A percentile compares a stretch with the other conserved stretches of the same genome.
Conservation (phyloP, 345 rosid genomes). For the Aurinia saxatilis region DNA sequence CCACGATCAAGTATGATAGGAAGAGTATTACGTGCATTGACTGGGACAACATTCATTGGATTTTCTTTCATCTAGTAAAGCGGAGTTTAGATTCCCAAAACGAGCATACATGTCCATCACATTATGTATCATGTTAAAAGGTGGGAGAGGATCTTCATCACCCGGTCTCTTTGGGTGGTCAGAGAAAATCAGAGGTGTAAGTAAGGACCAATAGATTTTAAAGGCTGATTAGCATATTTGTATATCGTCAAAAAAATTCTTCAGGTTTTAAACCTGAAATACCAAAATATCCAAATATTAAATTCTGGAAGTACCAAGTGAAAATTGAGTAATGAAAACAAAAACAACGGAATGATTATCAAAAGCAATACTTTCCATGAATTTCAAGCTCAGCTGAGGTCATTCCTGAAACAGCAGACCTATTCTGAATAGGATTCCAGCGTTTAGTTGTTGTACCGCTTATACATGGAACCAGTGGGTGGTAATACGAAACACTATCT, state of each 20-base stretch:
- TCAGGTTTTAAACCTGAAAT: constrained; percentile 63
- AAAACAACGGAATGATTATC: background rate
- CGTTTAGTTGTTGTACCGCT: constrained; percentile 71
- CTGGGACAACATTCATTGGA: constrained; percentile 93
- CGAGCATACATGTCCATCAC: constrained; percentile 99
- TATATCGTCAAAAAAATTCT: constrained; percentile 68
- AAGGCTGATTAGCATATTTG: constrained; percentile 68
- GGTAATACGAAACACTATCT: constrained; percentile 63
- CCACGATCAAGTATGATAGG: constrained; percentile 88
- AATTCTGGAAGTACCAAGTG: background rate
- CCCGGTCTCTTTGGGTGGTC: constrained; percentile 99
- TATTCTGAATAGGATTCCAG: constrained; percentile 85
- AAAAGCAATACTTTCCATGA: constrained; percentile 70
- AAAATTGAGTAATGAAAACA: background rate
- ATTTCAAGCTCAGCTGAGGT: constrained; percentile 55
- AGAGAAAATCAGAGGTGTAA: constrained; percentile 91
- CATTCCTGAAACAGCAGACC: constrained; percentile 53
- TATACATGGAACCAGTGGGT: constrained; percentile 71
- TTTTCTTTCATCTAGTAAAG: constrained; percentile 62
- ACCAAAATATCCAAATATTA: background rate
- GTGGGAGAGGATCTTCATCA: constrained; percentile 96
- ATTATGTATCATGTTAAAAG: constrained; percentile 93
- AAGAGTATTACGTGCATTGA: constrained; percentile 62
- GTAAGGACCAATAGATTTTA: constrained; percentile 88
- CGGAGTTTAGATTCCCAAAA: constrained; percentile 78